phyloP scores from a whole-genome alignment of 306 rosid genomes.

The Boehmeria nivea region DNA sequence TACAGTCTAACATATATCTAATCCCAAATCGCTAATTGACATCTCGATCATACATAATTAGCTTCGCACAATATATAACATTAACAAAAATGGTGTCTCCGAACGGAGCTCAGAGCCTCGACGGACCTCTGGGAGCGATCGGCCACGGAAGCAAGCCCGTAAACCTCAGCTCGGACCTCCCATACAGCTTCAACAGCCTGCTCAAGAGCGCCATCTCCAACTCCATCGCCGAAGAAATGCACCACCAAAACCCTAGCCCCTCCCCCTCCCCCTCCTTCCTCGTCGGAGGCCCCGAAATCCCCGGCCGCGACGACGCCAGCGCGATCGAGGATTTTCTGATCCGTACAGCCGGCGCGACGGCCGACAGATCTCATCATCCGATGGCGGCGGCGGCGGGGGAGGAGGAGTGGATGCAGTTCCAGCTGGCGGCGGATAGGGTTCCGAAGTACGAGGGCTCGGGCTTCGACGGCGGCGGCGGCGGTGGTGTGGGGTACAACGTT shows the following conservation, averaged over 20 bases:
- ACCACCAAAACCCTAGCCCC: background rate
- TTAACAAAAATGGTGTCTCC: constrained; percentile 17
- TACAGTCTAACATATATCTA: too few species aligned
- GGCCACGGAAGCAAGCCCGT: background rate
- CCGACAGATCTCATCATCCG: constrained; percentile 25
- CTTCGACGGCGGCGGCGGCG: constrained; percentile 21
- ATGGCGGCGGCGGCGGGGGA: constrained; percentile 24
- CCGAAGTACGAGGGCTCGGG: constrained; percentile 23
- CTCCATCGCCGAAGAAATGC: background rate
- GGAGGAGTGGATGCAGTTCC: constrained; percentile 44
- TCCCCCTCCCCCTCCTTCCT: background rate
- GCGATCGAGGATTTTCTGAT: constrained; percentile 24
- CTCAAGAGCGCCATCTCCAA: too few species aligned
- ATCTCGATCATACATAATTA: background rate
- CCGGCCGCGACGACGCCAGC: too few species aligned
- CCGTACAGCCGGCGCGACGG: constrained; percentile 5
- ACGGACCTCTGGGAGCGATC: background rate
- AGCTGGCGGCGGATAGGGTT: constrained; percentile 1
- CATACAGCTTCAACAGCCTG: background rate
- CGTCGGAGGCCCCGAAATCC: too few species aligned
- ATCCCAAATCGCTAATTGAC: too few species aligned
- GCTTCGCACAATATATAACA: background rate
- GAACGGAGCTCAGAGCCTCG: constrained; percentile 21
- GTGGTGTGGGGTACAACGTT: too few species aligned
- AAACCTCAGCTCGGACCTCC: background rate